These are phyloP conservation scores for Leishmania lainsoni DNA, from an alignment of 208 protist species.

Conservation along the genomic window DNA sequence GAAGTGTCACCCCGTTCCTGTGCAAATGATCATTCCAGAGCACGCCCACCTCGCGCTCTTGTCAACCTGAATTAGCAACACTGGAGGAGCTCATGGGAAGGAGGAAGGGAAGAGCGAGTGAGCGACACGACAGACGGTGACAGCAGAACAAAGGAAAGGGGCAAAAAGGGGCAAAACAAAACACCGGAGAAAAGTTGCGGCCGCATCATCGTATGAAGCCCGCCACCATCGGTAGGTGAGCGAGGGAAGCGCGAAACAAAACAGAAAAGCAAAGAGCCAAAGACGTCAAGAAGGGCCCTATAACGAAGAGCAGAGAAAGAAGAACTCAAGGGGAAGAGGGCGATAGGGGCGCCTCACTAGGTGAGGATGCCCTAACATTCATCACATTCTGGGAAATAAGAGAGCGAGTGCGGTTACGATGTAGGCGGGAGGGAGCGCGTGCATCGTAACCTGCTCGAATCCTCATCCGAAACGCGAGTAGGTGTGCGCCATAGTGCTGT, in stretches of 20 bases:
- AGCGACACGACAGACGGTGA: neutral
- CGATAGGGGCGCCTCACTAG: neutral
- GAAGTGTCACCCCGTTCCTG: neutral
- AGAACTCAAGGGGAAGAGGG: neutral
- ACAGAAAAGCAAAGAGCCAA: neutral
- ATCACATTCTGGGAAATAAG: neutral
- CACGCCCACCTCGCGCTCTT: neutral
- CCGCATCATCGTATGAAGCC: neutral
- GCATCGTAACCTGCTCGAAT: too few relatives aligned
- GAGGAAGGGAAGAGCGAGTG: neutral
- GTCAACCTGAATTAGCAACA: neutral
- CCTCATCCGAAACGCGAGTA: neutral
- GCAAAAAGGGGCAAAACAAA: neutral
- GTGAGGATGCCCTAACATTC: neutral
- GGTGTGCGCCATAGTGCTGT: neutral
- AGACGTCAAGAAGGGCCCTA: neutral
- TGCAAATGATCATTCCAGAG: neutral
- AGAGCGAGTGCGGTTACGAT: too few relatives aligned
- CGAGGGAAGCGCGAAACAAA: neutral
- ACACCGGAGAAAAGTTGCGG: neutral
- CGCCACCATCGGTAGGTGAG: neutral
- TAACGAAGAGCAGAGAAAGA: neutral
- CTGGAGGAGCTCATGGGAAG: neutral
- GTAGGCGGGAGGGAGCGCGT: neutral
- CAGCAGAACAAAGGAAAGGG: neutral